Percentiles rank a stretch among this genome's conserved stretches.
phyloP scores from a whole-genome alignment of 345 rosid genomes.

The Murraya paniculata region DNA sequence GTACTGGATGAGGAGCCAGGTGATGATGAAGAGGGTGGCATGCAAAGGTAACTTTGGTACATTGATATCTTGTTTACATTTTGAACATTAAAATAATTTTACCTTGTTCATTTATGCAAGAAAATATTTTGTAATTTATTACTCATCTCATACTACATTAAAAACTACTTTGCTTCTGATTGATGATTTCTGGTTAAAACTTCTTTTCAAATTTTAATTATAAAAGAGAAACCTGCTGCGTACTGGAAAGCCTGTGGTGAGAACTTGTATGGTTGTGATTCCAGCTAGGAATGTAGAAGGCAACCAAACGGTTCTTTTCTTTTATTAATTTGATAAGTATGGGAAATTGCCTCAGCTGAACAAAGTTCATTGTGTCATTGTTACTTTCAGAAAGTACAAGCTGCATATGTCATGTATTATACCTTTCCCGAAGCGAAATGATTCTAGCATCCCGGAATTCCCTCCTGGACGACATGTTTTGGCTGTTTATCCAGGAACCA shows the following conservation, averaged over 20 bases:
- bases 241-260: neutral
- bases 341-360: neutral
- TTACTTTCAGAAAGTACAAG: slow-evolving; percentile 71
- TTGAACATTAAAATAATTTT: neutral
- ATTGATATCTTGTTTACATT: neutral
- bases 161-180: neutral
- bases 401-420: slow-evolving; percentile 67
- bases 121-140: neutral
- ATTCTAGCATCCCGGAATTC: slow-evolving; percentile 62
- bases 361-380: slow-evolving; percentile 9
- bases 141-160: neutral
- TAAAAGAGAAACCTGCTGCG: neutral
- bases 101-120: neutral
- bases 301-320: neutral
- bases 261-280: neutral
- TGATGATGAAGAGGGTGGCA: slow-evolving; percentile 85
- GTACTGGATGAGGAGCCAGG: slow-evolving; percentile 97
- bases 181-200: neutral
- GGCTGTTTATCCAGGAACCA: slow-evolving; percentile 99
- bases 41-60: slow-evolving; percentile 54
- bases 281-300: neutral
- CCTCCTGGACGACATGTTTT: slow-evolving; percentile 69
- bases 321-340: neutral
- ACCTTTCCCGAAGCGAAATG: slow-evolving; percentile 83
- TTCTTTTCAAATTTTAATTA: neutral